A percentile compares a stretch with the other conserved stretches of the same genome.
phyloP scores from a whole-genome alignment of 2,329 filamentous ascomycete genomes.

The Erysiphe neolycopersici region DNA sequence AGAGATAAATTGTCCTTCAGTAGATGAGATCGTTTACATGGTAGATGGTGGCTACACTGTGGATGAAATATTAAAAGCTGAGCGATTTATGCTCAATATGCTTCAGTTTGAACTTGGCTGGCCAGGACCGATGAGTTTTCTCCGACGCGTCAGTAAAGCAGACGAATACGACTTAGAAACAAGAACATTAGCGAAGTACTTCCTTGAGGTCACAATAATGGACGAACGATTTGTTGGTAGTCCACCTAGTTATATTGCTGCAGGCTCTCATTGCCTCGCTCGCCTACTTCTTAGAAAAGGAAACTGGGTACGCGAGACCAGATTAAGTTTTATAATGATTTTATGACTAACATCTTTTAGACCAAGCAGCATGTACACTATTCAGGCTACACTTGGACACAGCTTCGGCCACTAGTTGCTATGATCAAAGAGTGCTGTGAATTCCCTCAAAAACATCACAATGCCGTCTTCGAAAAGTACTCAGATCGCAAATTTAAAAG shows the following conservation, averaged over 20 bases:
- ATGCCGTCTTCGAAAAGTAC: conserved; percentile 80
- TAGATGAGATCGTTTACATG: conserved; percentile 95
- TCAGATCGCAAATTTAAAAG: conserved; percentile 65
- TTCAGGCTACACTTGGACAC: conserved; percentile 71
- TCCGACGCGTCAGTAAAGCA: conserved; percentile 89
- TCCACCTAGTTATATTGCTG: conserved; percentile 70
- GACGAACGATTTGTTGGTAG: conserved; percentile 89
- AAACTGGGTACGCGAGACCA: conserved; percentile 46
- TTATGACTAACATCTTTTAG: conserved; percentile 18
- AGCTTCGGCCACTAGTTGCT: conserved; percentile 50
- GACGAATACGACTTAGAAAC: conserved; percentile 95
- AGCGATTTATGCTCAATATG: conserved; percentile 95
- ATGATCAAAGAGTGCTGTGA: conserved; percentile 76
- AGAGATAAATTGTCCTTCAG: conserved; percentile 91
- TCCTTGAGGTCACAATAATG: conserved; percentile 90
- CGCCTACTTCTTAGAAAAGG: conserved; percentile 76
- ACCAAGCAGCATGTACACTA: conserved; percentile 67
- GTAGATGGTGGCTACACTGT: conserved; percentile 72
- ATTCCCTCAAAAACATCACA: conserved; percentile 53
- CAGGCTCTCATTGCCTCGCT: conserved; percentile 76
- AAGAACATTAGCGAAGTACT: conserved; percentile 87
- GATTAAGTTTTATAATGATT: not conserved
- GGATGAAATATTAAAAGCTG: conserved; percentile 88
- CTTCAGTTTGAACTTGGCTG: conserved; percentile 86
- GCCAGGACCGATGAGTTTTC: conserved; percentile 98